Conservation (phyloP, 225 moss, liverwort and hornwort species). For the Sphagnum tenellum region DNA sequence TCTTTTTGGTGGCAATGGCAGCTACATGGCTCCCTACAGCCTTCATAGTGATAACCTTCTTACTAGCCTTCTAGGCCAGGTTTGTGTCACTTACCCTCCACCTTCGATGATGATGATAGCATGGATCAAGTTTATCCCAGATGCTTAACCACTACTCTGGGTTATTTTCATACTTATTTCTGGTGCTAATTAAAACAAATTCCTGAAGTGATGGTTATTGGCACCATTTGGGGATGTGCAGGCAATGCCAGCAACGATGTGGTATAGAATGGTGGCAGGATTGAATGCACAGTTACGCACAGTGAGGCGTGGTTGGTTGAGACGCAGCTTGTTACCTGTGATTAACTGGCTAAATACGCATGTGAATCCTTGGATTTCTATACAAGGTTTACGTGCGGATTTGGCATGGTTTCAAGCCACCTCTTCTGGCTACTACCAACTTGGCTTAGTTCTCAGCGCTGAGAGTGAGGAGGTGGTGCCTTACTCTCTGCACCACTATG, state of each 20-base stretch:
- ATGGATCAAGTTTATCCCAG: too few species aligned
- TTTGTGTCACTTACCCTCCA: slow-evolving; percentile 2
- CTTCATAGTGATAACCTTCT: slow-evolving; percentile 97
- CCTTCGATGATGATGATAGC: too few species aligned
- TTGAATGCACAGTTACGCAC: slow-evolving; percentile 85
- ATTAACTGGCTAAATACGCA: slow-evolving; percentile 67
- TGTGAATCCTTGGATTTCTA: slow-evolving; percentile 56
- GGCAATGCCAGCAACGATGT: slow-evolving; percentile 82
- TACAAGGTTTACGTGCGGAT: slow-evolving; percentile 68
- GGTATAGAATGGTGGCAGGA: slow-evolving; percentile 95
- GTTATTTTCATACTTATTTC: too few species aligned
- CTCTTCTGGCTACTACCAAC: slow-evolving; percentile 80
- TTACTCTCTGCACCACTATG: slow-evolving; percentile 35
- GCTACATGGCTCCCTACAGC: slow-evolving; percentile 85
- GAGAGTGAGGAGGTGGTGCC: slow-evolving; percentile 31
- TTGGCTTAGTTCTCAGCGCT: slow-evolving; percentile 71
- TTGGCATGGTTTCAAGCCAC: slow-evolving; percentile 99
- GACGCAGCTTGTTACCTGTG: slow-evolving; percentile 69
- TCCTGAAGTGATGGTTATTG: slow-evolving; percentile 1
- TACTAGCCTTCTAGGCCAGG: slow-evolving; percentile 87
- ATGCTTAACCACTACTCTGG: too few species aligned
- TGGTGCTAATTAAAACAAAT: too few species aligned
- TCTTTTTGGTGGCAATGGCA: slow-evolving; percentile 88
- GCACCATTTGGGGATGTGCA: too few species aligned
- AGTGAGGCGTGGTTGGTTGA: slow-evolving; percentile 66